phyloP scores from a whole-genome alignment of 176 grass and related monocot genomes.

The Zea luxurians region DNA sequence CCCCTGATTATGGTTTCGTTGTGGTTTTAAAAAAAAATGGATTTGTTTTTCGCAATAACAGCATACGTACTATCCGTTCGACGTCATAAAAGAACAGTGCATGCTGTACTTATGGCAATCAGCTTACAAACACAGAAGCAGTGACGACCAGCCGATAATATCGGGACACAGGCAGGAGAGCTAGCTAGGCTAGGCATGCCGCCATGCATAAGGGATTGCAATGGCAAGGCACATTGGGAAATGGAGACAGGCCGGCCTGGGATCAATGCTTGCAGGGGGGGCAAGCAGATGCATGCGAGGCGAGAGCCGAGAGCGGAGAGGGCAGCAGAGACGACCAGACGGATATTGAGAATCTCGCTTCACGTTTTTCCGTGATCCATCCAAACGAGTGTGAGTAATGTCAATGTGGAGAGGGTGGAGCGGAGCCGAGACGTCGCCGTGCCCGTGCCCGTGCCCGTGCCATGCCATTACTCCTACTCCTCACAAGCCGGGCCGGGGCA shows the following conservation, averaged over 20 bases:
- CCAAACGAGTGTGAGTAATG: background rate
- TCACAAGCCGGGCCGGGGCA: slow-evolving; percentile 7
- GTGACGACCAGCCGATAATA: background rate
- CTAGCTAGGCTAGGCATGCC: slow-evolving; percentile 33
- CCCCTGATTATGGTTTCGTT: too few species aligned
- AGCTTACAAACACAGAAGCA: background rate
- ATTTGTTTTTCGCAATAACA: too few species aligned
- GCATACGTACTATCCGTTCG: too few species aligned
- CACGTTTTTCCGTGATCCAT: slow-evolving; percentile 44
- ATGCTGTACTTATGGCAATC: background rate
- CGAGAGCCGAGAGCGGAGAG: too few species aligned
- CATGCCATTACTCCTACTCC: slow-evolving; percentile 43
- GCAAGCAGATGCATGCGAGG: slow-evolving; percentile 28
- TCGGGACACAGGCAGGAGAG: slow-evolving; percentile 9
- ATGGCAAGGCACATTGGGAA: slow-evolving; percentile 48
- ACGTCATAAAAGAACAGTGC: background rate
- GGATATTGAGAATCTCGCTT: slow-evolving; percentile 51
- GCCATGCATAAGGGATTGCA: slow-evolving; percentile 46
- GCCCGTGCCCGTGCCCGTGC: background rate
- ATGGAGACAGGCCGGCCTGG: background rate
- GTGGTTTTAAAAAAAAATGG: too few species aligned
- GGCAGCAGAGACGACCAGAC: slow-evolving; percentile 49
- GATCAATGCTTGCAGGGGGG: slow-evolving; percentile 17
- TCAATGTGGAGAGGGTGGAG: background rate
- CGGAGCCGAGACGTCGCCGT: slow-evolving; percentile 26